phyloP scores from a whole-genome alignment of 371 early-diverging fungal species.

The Apophysomyces sp. region DNA sequence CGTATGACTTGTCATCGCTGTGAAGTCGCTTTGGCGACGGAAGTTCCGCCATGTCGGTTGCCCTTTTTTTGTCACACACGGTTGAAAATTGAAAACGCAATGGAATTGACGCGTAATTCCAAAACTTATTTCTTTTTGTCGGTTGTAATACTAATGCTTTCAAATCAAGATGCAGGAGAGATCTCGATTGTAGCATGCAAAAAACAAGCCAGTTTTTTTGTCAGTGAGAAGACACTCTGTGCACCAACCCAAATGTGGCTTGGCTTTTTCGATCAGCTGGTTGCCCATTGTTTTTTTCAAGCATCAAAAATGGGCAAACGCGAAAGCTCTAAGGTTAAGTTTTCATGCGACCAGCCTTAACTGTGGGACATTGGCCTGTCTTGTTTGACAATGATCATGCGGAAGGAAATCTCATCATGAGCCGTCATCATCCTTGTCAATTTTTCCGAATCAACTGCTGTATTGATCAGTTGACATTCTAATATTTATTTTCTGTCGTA shows the following conservation, averaged over 20 bases:
- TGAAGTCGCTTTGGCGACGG: neutral
- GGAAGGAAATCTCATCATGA: neutral
- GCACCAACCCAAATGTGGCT: neutral
- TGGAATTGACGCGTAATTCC: neutral
- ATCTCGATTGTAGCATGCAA: neutral
- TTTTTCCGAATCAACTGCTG: neutral
- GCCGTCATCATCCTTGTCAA: neutral
- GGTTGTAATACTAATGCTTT: neutral
- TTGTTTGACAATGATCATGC: neutral
- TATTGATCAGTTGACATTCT: neutral
- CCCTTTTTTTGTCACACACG: neutral
- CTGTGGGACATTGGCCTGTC: neutral
- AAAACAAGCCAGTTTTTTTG: neutral
- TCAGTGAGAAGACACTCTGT: neutral
- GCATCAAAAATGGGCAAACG: neutral
- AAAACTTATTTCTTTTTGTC: neutral
- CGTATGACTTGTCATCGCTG: constrained; percentile 19
- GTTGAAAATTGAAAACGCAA: neutral
- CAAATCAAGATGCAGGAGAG: neutral
- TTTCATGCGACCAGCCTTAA: neutral
- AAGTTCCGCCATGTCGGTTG: neutral
- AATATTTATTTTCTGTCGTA: neutral
- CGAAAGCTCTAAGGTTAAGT: neutral
- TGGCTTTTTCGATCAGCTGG: neutral
- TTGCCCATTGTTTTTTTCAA: neutral